Evolutionary conservation across 2,329 filamentous ascomycete species (phyloP), one percentile per base, ranked within the genome.

Genomic region (Verticillium tricorpus): DNA sequence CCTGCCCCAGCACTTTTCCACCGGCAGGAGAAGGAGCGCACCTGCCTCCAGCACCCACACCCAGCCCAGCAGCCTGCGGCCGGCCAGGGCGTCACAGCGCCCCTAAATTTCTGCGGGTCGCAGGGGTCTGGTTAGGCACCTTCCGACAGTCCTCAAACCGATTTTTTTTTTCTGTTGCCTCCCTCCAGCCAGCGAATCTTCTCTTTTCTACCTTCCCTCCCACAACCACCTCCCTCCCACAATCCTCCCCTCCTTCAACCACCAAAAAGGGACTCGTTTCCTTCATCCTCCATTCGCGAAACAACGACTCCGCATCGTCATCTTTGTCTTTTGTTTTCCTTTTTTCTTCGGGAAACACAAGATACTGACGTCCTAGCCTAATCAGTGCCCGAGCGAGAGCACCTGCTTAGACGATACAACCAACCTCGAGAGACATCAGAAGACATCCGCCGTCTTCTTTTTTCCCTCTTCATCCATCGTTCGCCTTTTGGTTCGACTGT

Each of bases 321-420:
- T 61, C 57, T 62, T 64, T 74, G 74, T 76, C 73, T 71, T 76
- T 79, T 72, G 74, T 78, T 73, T 73, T 76, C 79, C 74, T 72
- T 71, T 76, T 77, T 75, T 77, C 77, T 71, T 72, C 76, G 72
- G 76, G 72, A 74, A 68, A 69, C 61, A 62, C 62, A 63, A 62
- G 62, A 58, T 61, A 40, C 57, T 50, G 65, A 67, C 45, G 45
- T 52, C n/a, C 45, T 52, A 61, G 45, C 58, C 54, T 65, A 64
- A 65, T 64, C 58, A 35, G 63, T 66, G 63, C 64, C 59, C 57
- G 60, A 61, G 37, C 32, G 31, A 39, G 25, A 65, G 64, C 63
- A 66, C 64, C 28, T 61, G 55, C 61, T 59, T 60, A 50, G 63
- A 59, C 62, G 61, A 69, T 67, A 59, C 73, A 72, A 72, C 75